Conservation (phyloP, 2,329 filamentous ascomycete genomes). For the Botrytis porri region DNA sequence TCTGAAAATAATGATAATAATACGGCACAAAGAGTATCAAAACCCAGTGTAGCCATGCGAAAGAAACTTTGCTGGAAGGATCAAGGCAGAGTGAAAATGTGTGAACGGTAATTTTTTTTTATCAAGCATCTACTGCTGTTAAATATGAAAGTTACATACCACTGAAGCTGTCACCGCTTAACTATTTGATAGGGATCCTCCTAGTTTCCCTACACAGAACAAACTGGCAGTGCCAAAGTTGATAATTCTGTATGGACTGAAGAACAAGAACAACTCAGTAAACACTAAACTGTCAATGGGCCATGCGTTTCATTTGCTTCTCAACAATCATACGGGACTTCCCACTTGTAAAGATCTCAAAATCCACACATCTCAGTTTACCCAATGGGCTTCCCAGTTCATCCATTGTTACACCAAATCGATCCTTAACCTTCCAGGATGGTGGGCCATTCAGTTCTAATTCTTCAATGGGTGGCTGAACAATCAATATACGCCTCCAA, state of each 20-base stretch:
- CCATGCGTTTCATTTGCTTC: not conserved
- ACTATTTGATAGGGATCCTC: not conserved
- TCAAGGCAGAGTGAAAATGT: not conserved
- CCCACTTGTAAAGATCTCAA: constrained; percentile 16
- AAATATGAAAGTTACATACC: not conserved
- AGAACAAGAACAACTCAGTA: not conserved
- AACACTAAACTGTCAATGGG: not conserved
- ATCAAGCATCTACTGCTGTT: not conserved
- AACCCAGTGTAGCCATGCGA: not conserved
- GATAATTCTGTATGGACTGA: not conserved
- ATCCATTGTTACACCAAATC: constrained; percentile 10
- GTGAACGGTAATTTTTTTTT: not conserved
- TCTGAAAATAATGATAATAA: not conserved
- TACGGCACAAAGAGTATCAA: not conserved
- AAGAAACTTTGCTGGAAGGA: not conserved
- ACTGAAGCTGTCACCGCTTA: not conserved
- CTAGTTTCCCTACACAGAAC: not conserved
- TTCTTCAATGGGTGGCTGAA: constrained; percentile 12
- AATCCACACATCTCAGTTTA: constrained; percentile 13
- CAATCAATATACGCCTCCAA: constrained; percentile 16
- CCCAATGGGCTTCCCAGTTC: constrained; percentile 4
- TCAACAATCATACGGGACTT: constrained; percentile 13
- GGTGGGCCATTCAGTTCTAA: not conserved
- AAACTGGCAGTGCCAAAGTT: not conserved
- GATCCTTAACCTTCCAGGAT: not conserved